phyloP scores from a whole-genome alignment of 2,329 filamentous ascomycete species.

The Phoma sp. region DNA sequence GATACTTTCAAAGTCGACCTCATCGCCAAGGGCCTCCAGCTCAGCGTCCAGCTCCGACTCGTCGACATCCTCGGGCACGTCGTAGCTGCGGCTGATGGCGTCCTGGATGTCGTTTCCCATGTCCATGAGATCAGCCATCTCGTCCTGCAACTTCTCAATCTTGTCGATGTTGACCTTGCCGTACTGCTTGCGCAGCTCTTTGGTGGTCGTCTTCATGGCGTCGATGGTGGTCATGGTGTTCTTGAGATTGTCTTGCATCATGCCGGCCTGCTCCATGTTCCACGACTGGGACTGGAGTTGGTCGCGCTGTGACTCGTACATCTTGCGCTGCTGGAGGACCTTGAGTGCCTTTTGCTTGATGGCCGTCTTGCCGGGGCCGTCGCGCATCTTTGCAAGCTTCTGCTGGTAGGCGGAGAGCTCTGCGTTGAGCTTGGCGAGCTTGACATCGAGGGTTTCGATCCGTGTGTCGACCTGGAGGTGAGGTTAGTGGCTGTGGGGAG shows the following conservation, averaged over 20 bases:
- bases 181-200: conserved; percentile 90
- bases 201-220: conserved; percentile 95
- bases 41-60: conserved; percentile 96
- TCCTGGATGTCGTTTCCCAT: conserved; percentile 98
- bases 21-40: conserved; percentile 90
- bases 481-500: conserved; percentile 25
- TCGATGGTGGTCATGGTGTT: conserved; percentile 99
- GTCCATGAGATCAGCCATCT: conserved; percentile 98
- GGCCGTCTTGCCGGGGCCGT: conserved; percentile 90
- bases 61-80: conserved; percentile 95
- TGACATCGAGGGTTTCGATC: conserved; percentile 88
- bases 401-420: conserved; percentile 88
- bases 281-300: conserved; percentile 93
- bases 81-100: conserved; percentile 87
- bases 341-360: conserved; percentile 95
- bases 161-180: conserved; percentile 97
- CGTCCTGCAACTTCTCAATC: conserved; percentile 96
- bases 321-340: conserved; percentile 88
- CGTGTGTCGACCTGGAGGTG: conserved; percentile 73
- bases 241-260: conserved; percentile 98
- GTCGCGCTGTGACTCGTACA: conserved; percentile 92
- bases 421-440: conserved; percentile 88
- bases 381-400: conserved; percentile 90
- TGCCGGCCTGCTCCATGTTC: conserved; percentile 99
- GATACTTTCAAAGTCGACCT: conserved; percentile 84